Base-by-base conservation (phyloP, 176 grass and related monocot species). In the Tuctoria greenei region DNA sequence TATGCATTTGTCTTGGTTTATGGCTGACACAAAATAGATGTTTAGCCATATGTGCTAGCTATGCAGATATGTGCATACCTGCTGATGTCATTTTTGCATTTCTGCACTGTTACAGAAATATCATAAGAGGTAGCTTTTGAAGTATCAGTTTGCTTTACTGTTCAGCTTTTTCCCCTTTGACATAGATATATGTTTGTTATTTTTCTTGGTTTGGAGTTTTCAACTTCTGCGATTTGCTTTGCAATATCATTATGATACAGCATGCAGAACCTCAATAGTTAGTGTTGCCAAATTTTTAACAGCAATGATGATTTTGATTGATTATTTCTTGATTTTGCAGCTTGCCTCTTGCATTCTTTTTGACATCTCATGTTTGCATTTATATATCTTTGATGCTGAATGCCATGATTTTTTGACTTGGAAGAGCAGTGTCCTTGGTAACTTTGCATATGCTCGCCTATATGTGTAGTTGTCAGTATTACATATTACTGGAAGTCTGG, bases 261-360 rank as follows among this genome's bases (percentile, higher is more conserved):
- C 25, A 64, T 57, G 3, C 21, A 81, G 3, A 68, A 47, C n/a
- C 50, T 71, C 74, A 66, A 47, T 76, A 24, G 51, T 71, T 51
- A 31, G 31, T 7, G 45, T 6, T 36, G 35, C 27, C 59, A 8
- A 64, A 16, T 14, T 17, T 69, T 51, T 18, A 66, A 27, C 15
- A 42, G 13, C 26, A 37, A 41, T 41, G 35, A 21, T 66, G 14
- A 61, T 20, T 75, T 46, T 28, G 14, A 74, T 60, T 38, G 20
- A 14, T n/a, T 4, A 72, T 71, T 17, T 63, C 11, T 71, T 56
- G 66, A 69, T n/a, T 44, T 56, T 66, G 58, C 56, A 46, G 13
- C 64, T 81, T 31, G 28, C 47, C 60, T 14, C 6, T 75, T 76
- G 20, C 43, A 69, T 69, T 75, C 34, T 51, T 17, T 15, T 41